Evolutionary conservation across 441 rosid species (phyloP), one percentile per base, ranked within the genome.

Genomic region (Pelargonium australe): DNA sequence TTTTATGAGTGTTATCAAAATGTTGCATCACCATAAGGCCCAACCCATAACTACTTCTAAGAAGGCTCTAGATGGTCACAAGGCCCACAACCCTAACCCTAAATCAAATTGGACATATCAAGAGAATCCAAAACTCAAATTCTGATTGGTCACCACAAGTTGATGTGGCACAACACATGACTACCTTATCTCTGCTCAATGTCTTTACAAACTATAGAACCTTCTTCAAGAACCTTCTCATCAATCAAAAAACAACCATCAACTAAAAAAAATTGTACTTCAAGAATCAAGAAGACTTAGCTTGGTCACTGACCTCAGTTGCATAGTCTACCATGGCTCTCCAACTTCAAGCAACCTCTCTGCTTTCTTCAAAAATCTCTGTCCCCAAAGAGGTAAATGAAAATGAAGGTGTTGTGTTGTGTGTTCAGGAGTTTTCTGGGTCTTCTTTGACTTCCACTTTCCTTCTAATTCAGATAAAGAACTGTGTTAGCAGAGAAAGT

Each of bases 401-500:
- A n/a, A 2, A 8, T 8, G 0, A 31, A 37, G 41, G 41, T 37
- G 41, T 37, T 37, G 41, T 37, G 41, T 37, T 37, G 41, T 37
- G 41, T 37, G 7, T 37, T 37, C 41, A 5, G 41, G 8, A 37
- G 1, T 5, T 37, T 47, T n/a, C n/a, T 68, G 8, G 41, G 4
- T 61, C 12, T 40, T 16, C 14, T n/a, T 16, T 66, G 31, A 9
- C 44, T 58, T 10, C 17, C 23, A 17, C 16, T 8, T 55, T 55
- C 61, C 17, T 55, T 25, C 19, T 55, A 16, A 55, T 55, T 55
- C 61, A 55, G 61, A 55, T 55, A 14, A 16, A 55, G 19, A 14
- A 55, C 61, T 80, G 25, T n/a, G 58, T 23, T 1, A 73, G 73
- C 87, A 92, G 97, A 92, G 83, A 0, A 89, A 85, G 57, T 68